A percentile compares a stretch with the other conserved stretches of the same genome.
Conservation (phyloP, 208 protist species). For the Crithidia expoeki region DNA sequence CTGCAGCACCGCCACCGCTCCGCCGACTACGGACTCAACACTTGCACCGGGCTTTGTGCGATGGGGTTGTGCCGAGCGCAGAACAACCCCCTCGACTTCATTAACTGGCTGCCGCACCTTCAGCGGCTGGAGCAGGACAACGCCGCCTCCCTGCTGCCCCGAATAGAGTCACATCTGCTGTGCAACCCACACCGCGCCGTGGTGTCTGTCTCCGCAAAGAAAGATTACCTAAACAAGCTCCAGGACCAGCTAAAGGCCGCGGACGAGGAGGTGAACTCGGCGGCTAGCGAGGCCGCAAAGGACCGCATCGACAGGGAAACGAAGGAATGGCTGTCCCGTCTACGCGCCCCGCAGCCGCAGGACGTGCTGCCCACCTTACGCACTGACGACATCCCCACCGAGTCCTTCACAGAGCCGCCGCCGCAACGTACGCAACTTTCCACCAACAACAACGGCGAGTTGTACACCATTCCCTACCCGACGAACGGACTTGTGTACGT, state of each 20-base stretch:
- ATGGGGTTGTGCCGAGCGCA: constrained; percentile 74
- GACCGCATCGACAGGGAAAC: constrained; percentile 62
- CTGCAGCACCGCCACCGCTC: constrained; percentile 89
- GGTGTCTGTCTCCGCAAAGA: constrained; percentile 72
- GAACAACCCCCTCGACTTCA: constrained; percentile 82
- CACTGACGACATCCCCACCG: constrained; percentile 74
- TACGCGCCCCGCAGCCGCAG: constrained; percentile 64
- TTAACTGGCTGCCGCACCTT: constrained; percentile 88
- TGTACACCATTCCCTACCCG: constrained; percentile 69
- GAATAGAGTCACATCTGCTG: constrained; percentile 68
- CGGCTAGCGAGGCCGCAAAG: constrained; percentile 59
- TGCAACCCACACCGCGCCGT: constrained; percentile 74
- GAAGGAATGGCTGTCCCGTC: constrained; percentile 64
- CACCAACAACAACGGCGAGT: constrained; percentile 11
- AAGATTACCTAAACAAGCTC: constrained; percentile 65
- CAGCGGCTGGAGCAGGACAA: constrained; percentile 58
- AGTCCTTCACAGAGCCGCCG: constrained; percentile 79
- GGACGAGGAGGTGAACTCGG: constrained; percentile 64
- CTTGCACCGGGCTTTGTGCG: constrained; percentile 74
- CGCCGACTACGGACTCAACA: constrained; percentile 85
- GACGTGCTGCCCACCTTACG: constrained; percentile 84
- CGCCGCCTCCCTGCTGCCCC: constrained; percentile 61
- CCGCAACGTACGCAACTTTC: constrained; percentile 36
- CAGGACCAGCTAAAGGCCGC: constrained; percentile 58
- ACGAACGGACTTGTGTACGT: constrained; percentile 93